phyloP scores from a whole-genome alignment of 1,284 basidiomycete genomes.

The Neolentinus lepideus region DNA sequence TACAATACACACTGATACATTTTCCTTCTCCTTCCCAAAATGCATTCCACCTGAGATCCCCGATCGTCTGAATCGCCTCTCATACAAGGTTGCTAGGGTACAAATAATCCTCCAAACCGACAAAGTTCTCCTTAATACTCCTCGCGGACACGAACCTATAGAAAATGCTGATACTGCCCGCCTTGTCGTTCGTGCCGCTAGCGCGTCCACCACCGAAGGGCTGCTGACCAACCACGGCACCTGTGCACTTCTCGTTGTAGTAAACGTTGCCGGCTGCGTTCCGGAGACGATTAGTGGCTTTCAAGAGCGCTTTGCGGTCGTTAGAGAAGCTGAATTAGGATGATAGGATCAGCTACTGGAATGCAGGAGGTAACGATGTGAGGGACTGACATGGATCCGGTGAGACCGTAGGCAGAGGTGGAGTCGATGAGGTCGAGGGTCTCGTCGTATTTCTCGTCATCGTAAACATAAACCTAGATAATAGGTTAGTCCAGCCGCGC shows the following conservation, averaged over 20 bases:
- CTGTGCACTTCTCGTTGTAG: slow-evolving; percentile 95
- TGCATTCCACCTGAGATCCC: neutral
- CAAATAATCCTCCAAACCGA: slow-evolving; percentile 65
- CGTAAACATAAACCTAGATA: slow-evolving; percentile 72
- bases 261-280: slow-evolving; percentile 90
- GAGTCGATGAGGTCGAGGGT: slow-evolving; percentile 84
- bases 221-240: slow-evolving; percentile 94
- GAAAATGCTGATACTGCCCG: slow-evolving; percentile 87
- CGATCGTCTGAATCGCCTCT: slow-evolving; percentile 11
- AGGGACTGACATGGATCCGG: slow-evolving; percentile 83
- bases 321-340: slow-evolving; percentile 51
- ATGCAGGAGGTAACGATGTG: no score
- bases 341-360: neutral
- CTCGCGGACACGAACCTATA: slow-evolving; percentile 86
- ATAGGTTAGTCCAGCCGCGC: neutral
- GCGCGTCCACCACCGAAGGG: slow-evolving; percentile 94
- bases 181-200: slow-evolving; percentile 98
- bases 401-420: slow-evolving; percentile 87
- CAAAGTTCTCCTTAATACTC: slow-evolving; percentile 96
- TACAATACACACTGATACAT: neutral
- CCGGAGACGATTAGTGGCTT: slow-evolving; percentile 73
- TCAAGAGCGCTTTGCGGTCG: slow-evolving; percentile 72
- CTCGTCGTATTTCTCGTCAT: slow-evolving; percentile 79
- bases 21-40: neutral
- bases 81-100: slow-evolving; percentile 86